Base-by-base conservation (phyloP, 352 stramenopile species). In the Vaucheria bursata region DNA sequence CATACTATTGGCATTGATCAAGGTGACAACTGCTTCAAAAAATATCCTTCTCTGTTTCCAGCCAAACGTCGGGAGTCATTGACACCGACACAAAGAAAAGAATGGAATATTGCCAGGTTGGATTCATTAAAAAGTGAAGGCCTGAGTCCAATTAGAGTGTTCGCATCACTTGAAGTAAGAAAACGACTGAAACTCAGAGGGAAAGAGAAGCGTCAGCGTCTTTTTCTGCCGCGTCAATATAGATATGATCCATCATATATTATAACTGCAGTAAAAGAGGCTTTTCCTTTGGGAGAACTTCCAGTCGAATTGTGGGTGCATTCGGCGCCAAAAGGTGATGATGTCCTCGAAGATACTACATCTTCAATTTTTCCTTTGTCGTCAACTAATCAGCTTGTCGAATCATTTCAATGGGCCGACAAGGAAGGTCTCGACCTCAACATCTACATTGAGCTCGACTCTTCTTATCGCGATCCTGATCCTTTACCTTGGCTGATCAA, bases 391-490 rank as follows among this genome's bases (percentile, higher is more conserved):
- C 33, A 71, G 25, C 18, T 18, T 25, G 18, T 64, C 1, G 25
- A 25, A n/a, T 59, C 71, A 71, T 39, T 75, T 18, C 12, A 8
- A 5, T 82, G 77, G 77, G 77, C 77, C 29, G 72, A 82, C 32
- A 36, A 38, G 49, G 4, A 80, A 38, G 77, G 77, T 3, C 70
- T 82, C 5, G 70, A 72, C 34, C 50, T 82, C 12, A 69, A 79
- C 64, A 39, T 82, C 0, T 79, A 72, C 64, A 25, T 82, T 7
- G 77, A 82, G 75, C 70, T 82, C 25, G 77, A 83, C 73, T 73
- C 78, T 3, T 38, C 71, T 33, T 83, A 80, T 45, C 18, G 71
- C 18, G 78, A 83, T 8, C 49, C 77, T 59, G 6, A 66, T 37
- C 70, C 78, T 31, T 73, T 73, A 34, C 71, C 77, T 35, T 83